Evolutionary conservation across 2,329 filamentous ascomycete species (phyloP).

Genomic region (Periconia digitata): DNA sequence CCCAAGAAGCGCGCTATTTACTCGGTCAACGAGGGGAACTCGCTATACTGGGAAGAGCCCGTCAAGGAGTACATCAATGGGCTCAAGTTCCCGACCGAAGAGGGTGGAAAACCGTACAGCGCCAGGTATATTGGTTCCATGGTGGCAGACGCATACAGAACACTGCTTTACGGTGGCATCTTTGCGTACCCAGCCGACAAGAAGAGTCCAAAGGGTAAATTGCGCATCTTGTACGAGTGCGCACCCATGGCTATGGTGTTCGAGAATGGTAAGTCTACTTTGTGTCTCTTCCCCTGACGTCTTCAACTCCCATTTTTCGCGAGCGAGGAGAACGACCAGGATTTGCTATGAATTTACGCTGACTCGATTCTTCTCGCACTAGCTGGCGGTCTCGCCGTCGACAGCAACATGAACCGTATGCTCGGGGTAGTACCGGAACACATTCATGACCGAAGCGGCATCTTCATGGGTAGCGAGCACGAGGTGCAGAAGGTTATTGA

Average conservation of each 20-base stretch:
- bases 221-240: constrained; percentile 96
- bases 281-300: background rate
- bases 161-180: constrained; percentile 90
- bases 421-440: constrained; percentile 83
- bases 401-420: constrained; percentile 90
- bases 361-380: constrained; percentile 8
- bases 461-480: constrained; percentile 92
- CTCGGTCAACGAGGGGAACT: constrained; percentile 98
- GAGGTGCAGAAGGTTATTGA: constrained; percentile 95
- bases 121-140: constrained; percentile 95
- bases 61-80: constrained; percentile 87
- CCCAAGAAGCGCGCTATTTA: constrained; percentile 84
- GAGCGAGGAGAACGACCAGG: too few species aligned
- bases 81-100: constrained; percentile 75
- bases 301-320: background rate
- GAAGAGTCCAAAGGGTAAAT: constrained; percentile 98
- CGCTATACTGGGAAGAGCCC: constrained; percentile 88
- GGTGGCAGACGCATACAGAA: constrained; percentile 98
- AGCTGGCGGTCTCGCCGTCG: constrained; percentile 90
- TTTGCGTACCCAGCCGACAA: constrained; percentile 98
- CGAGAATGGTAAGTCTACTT: constrained; percentile 78
- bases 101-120: constrained; percentile 85
- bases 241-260: constrained; percentile 99
- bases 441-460: constrained; percentile 94
- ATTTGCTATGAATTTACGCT: background rate